Evolutionary conservation across 768 basidiomycete genomes (phyloP), one percentile per base, ranked within the genome.

Genomic region (Russula earlei): DNA sequence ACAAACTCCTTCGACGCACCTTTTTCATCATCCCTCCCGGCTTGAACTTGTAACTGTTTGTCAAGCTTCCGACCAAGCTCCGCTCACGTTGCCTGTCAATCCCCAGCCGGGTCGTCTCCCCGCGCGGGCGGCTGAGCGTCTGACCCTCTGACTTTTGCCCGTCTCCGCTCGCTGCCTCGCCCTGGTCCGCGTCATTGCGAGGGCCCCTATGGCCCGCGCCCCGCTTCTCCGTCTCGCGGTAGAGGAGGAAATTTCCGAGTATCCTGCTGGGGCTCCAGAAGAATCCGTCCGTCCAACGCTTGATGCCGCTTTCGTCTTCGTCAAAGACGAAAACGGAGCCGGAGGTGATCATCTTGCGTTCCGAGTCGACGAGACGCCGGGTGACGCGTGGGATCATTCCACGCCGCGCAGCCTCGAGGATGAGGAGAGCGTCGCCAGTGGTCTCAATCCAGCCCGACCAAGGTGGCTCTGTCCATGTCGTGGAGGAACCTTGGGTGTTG

Each of bases 241-340:
- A 97, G 59, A 95, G 83, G 65, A 98, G 75, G 67, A 96, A 98
- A 69, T 97, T 97, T 64, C 91, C 91, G 56, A 96, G 74, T 31
- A 96, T 96, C 55, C 94, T 77, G 62, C 85, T 87, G 0, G 94
- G 94, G 62, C 86, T 89, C 94, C 94, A 96, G 67, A 87, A 87
- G 67, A 89, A 85, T n/a, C 93, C 92, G 71, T 98, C 94, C 1
- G 94, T 98, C 90, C 93, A 96, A 42, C 94, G 80, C 74, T 94
- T 95, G 74, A 98, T 98, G 25, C 93, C 92, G 65, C 89, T 91
- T 72, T 95, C 92, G 65, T 91, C 87, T 74, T 96, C 94, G 69
- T 98, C 91, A 66, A 96, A 98, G 62, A 96, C 94, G 65, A 97
- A 98, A 11, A 98, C 91, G 7, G 87, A 88, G 54, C 94, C 94